Conservation (phyloP, 1,284 basidiomycete genomes). For the Kwoniella shivajii region DNA sequence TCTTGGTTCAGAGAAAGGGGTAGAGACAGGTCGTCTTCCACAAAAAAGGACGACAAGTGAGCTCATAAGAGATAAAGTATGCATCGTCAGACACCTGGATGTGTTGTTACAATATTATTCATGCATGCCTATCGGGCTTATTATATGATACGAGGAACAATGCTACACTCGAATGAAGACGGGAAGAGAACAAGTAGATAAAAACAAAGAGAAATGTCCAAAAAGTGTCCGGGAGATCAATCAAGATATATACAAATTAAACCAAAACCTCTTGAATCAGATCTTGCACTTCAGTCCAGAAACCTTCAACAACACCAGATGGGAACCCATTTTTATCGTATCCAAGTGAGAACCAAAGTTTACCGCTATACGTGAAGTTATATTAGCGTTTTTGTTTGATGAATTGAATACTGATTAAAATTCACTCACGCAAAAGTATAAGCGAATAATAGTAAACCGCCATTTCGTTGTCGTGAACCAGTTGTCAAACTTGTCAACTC, state of each 20-base stretch:
- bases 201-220: background rate
- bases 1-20: conserved; percentile 42
- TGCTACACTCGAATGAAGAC: too few relatives aligned
- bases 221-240: too few relatives aligned
- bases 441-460: conserved; percentile 69
- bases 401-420: conserved; percentile 31
- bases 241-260: too few relatives aligned
- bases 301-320: conserved; percentile 59
- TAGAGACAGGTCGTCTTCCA: background rate
- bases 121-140: too few relatives aligned
- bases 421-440: conserved; percentile 57
- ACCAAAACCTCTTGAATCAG: conserved; percentile 24
- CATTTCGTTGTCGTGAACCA: conserved; percentile 70
- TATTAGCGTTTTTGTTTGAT: conserved; percentile 29
- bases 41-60: background rate
- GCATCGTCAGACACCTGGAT: too few relatives aligned
- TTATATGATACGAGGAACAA: too few relatives aligned
- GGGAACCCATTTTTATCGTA: conserved; percentile 74
- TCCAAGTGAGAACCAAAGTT: conserved; percentile 71
- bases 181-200: too few relatives aligned
- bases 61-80: background rate
- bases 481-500: conserved; percentile 69
- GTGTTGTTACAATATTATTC: background rate
- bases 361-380: conserved; percentile 58
- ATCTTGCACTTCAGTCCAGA: conserved; percentile 28